These are phyloP conservation scores for Sambucus nigra DNA, from an alignment of 129 eudicot genomes.

Conservation along the genomic window DNA sequence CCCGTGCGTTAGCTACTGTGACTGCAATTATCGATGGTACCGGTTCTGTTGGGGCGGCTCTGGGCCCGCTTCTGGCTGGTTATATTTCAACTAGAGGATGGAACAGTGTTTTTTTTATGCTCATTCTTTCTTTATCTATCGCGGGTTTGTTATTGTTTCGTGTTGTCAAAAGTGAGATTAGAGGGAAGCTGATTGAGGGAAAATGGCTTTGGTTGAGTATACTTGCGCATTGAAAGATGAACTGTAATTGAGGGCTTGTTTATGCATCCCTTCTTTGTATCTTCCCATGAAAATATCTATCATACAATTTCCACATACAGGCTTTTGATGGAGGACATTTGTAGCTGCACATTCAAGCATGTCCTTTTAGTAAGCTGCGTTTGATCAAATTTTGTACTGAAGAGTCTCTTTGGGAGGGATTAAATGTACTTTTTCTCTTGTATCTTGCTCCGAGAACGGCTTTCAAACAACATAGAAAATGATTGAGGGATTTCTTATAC, in stretches of 20 bases:
- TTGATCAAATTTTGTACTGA: no score
- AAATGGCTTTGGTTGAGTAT: slow-evolving; percentile 57
- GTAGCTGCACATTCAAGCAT: no score
- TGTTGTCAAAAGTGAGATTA: slow-evolving; percentile 57
- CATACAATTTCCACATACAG: no score
- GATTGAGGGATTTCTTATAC: background rate
- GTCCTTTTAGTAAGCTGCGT: no score
- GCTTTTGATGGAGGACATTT: no score
- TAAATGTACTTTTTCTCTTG: background rate
- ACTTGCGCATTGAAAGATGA: slow-evolving; percentile 14
- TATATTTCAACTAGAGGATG: slow-evolving; percentile 85
- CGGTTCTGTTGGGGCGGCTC: slow-evolving; percentile 90
- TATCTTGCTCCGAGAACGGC: background rate
- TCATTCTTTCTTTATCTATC: slow-evolving; percentile 48
- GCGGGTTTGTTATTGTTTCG: slow-evolving; percentile 59
- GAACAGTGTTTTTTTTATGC: slow-evolving; percentile 83
- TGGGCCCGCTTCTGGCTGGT: slow-evolving; percentile 93
- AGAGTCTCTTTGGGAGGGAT: background rate
- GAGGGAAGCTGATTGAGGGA: slow-evolving; percentile 49
- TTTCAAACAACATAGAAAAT: background rate
- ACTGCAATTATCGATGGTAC: slow-evolving; percentile 95
- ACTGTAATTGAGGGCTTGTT: background rate
- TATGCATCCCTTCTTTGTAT: background rate
- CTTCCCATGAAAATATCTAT: background rate
- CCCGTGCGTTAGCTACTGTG: slow-evolving; percentile 92